Evolutionary conservation across 202 grass and related monocot genomes (phyloP).

Genomic region (Setaria italica): DNA sequence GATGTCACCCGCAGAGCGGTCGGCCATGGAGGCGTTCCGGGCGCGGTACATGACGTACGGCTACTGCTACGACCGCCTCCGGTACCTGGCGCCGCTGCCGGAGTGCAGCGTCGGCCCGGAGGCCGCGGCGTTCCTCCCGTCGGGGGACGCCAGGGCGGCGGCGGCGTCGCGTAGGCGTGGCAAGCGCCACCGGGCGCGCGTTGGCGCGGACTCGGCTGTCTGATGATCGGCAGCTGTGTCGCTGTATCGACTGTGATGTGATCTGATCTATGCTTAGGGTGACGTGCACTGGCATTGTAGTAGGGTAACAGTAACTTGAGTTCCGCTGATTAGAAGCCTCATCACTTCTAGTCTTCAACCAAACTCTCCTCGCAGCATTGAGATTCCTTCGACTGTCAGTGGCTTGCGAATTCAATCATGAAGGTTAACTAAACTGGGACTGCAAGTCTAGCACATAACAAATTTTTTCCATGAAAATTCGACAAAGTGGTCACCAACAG

Average conservation of each 20-base stretch:
- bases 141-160: slow-evolving; percentile 49
- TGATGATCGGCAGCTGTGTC: slow-evolving; percentile 32
- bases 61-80: slow-evolving; percentile 77
- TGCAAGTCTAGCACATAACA: neutral
- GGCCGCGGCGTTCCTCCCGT: slow-evolving; percentile 52
- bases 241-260: neutral
- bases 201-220: slow-evolving; percentile 34
- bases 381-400: neutral
- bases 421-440: too few species aligned
- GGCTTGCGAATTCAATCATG: neutral
- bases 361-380: neutral
- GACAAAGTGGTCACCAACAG: too few species aligned
- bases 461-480: neutral
- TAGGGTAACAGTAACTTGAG: slow-evolving; percentile 19
- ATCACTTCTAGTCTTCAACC: neutral
- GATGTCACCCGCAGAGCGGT: slow-evolving; percentile 44
- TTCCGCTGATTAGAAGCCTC: neutral
- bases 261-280: neutral
- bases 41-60: slow-evolving; percentile 76
- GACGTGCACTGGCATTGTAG: neutral
- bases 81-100: slow-evolving; percentile 58
- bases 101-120: slow-evolving; percentile 68
- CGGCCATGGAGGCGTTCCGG: slow-evolving; percentile 63
- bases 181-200: slow-evolving; percentile 52
- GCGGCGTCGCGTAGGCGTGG: slow-evolving; percentile 39